Conservation (phyloP, 2,329 filamentous ascomycete species). For the Pseudonectria buxi region DNA sequence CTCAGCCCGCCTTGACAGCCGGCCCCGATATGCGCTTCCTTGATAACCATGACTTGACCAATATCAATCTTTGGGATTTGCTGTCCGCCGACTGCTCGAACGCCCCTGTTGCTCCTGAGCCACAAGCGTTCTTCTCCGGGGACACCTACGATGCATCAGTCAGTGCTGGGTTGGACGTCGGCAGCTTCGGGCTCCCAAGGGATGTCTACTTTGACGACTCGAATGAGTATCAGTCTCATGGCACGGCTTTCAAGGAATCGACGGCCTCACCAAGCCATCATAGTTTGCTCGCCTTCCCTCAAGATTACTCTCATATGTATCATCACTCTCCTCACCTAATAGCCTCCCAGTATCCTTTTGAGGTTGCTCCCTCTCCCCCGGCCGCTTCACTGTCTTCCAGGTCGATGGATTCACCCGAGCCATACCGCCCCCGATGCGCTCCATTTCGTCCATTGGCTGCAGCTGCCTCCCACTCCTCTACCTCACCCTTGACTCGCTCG, state of each 20-base stretch:
- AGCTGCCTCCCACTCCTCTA: conserved; percentile 44
- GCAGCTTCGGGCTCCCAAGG: conserved; percentile 24
- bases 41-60: conserved; percentile 18
- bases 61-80: conserved; percentile 33
- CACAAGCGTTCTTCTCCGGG: conserved; percentile 10
- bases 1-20: conserved; percentile 9
- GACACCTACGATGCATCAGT: conserved; percentile 3
- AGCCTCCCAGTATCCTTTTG: too few relatives aligned
- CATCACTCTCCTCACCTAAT: too few relatives aligned
- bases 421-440: conserved; percentile 10
- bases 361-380: too few relatives aligned
- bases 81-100: conserved; percentile 22
- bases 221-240: conserved; percentile 17
- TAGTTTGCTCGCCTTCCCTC: too few relatives aligned
- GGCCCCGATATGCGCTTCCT: conserved; percentile 32
- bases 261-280: conserved; percentile 13
- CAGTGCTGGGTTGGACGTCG: conserved; percentile 12
- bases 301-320: too few relatives aligned
- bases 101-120: conserved; percentile 9
- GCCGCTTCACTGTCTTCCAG: conserved; percentile 3
- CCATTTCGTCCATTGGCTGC: conserved; percentile 32
- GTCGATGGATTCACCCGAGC: conserved; percentile 12
- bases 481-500: conserved; percentile 44
- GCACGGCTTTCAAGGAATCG: conserved; percentile 24
- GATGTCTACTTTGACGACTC: conserved; percentile 28